These are phyloP conservation scores for Heterococcus sp. DNA, from an alignment of 108 stramenopile genomes.

Conservation along the genomic window DNA sequence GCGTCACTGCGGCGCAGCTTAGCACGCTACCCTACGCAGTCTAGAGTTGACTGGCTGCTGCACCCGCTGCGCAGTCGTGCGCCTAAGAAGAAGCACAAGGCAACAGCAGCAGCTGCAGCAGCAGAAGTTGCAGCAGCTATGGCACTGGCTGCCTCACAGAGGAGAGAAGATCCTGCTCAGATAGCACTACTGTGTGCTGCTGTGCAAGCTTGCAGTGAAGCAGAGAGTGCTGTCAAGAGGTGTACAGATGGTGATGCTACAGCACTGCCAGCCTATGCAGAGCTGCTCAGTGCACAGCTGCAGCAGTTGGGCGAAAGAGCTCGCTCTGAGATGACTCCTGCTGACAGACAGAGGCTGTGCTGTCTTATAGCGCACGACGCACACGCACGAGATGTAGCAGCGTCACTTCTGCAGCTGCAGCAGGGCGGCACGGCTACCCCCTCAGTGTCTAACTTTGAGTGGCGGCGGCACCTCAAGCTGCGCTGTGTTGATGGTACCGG, in stretches of 20 bases:
- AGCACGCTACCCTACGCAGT: neutral
- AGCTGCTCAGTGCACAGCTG: neutral
- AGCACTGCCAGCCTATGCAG: neutral
- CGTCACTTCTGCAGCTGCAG: neutral
- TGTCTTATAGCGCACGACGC: neutral
- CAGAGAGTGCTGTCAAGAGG: neutral
- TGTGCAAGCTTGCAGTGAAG: neutral
- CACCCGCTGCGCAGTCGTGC: neutral
- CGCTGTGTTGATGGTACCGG: neutral
- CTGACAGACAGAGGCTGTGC: neutral
- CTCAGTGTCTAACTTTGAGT: neutral
- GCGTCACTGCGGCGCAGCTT: too few species aligned
- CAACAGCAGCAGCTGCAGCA: neutral
- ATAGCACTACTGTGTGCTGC: neutral
- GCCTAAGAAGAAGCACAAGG: too few species aligned
- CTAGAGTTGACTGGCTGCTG: neutral
- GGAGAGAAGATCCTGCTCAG: neutral
- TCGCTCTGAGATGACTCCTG: neutral
- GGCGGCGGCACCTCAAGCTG: neutral
- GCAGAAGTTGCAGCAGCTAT: neutral
- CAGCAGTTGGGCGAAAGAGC: neutral
- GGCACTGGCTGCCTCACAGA: too few species aligned
- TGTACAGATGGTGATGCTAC: neutral
- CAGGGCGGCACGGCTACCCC: neutral
- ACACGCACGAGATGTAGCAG: neutral